Evolutionary conservation across 768 basidiomycete species (phyloP), one percentile per base, ranked within the genome.

Genomic region (Hysterangium stoloniferum): DNA sequence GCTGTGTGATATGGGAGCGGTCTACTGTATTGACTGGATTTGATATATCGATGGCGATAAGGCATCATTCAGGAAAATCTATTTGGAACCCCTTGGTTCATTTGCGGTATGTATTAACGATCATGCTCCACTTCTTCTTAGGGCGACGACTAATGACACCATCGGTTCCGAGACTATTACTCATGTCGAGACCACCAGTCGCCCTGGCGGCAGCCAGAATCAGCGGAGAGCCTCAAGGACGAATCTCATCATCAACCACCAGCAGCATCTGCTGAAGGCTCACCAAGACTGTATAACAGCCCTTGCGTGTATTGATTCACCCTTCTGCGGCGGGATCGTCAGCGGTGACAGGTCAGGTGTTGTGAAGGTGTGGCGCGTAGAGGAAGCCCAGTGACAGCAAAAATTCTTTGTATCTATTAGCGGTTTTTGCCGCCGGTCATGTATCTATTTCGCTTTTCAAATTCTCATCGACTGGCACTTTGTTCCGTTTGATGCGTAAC

Each of bases 231-330:
- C 82, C 1, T 83, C 87, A 59, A 73, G 87, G 22, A 85, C 85
- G 62, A 84, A 79, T 15, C 65, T 90, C 56, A 84, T 92, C 48
- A 83, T 81, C 12, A 77, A 86, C 44, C 86, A 82, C 61, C 90
- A 95, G 60, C 84, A 93, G 61, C 84, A 83, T 47, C 70, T 96
- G 19, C 70, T 97, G 28, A 84, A 82, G 62, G 76, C 85, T 5
- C 96, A 98, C 61, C 90, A 92, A 57, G 94, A 98, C 61, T 80
- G 91, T 2, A 79, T 98, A 17, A 91, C 87, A 4, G 81, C 86
- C 1, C 66, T 99, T 31, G 81, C 80, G 0, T 87, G 85, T 56
- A 81, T 99, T 47, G 91, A 96, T 56, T 84, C 93, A 0, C 92
- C 95, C 1, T 97, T 97, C 67, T 77, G 88, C 48, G 92, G 91